Percentiles rank a stretch among this genome's conserved stretches.
Conservation (phyloP, 352 stramenopile genomes). For the Globisporangium spinosum region DNA sequence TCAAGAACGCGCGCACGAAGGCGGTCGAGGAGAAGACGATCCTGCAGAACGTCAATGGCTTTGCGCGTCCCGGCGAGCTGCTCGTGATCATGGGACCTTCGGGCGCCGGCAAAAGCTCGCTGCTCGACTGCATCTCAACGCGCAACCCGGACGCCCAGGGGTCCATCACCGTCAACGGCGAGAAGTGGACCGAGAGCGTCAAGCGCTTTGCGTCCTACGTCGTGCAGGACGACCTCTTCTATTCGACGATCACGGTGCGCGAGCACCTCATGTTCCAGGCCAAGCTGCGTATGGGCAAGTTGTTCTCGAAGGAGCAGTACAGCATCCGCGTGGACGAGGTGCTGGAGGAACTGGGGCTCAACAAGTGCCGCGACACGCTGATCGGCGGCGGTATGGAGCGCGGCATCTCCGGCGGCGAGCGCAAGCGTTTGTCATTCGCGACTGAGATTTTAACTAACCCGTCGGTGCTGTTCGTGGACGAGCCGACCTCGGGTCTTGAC, state of each 20-base stretch:
- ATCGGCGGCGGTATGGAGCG: conserved; percentile 42
- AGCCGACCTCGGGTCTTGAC: conserved; percentile 70
- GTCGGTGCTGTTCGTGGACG: conserved; percentile 81
- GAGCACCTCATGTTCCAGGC: conserved; percentile 88
- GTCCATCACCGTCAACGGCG: conserved; percentile 62
- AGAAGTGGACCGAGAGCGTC: conserved; percentile 29
- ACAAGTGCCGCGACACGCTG: conserved; percentile 47
- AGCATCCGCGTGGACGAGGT: conserved; percentile 42
- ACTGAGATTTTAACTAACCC: conserved; percentile 80
- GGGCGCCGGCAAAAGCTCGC: conserved; percentile 89
- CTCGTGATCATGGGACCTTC: conserved; percentile 69
- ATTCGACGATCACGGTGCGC: conserved; percentile 84
- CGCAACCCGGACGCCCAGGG: conserved; percentile 77
- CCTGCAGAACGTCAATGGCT: conserved; percentile 44
- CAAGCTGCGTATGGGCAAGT: conserved; percentile 63
- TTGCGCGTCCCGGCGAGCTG: conserved; percentile 43
- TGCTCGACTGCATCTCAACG: conserved; percentile 92
- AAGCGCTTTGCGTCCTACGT: conserved; percentile 57
- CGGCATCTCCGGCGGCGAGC: conserved; percentile 20
- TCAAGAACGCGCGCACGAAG: too few relatives aligned
- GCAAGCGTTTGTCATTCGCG: conserved; percentile 47
- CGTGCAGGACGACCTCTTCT: conserved; percentile 90
- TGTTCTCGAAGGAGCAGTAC: conserved; percentile 16
- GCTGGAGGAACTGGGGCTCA: conserved; percentile 56
- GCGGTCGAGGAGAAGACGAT: conserved; percentile 21